Conservation (phyloP, 805 yeast species). For the Pichia cabralensis region DNA sequence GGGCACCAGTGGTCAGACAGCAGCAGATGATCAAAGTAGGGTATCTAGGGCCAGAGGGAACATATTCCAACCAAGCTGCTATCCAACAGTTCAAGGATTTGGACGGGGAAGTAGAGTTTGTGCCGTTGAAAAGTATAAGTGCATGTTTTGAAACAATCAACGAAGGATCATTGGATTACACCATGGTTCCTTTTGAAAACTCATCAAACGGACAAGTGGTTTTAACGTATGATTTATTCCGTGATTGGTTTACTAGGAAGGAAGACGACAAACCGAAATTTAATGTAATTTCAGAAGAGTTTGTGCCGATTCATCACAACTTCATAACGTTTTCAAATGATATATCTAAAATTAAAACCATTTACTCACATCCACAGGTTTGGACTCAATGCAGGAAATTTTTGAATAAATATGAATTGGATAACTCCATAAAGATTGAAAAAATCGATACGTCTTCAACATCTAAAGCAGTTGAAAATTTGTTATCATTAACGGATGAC, state of each 20-base stretch:
- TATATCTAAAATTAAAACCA: slow-evolving; percentile 36
- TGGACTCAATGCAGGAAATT: slow-evolving; percentile 86
- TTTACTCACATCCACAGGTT: slow-evolving; percentile 94
- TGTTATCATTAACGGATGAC: slow-evolving; percentile 27
- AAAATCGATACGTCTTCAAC: slow-evolving; percentile 69
- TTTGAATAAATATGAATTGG: slow-evolving; percentile 28
- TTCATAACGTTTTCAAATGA: slow-evolving; percentile 40
- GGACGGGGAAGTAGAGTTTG: slow-evolving; percentile 19
- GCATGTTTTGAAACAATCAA: slow-evolving; percentile 54
- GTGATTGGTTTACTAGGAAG: slow-evolving; percentile 51
- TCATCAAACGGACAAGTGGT: slow-evolving; percentile 93
- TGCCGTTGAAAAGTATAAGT: slow-evolving; percentile 34
- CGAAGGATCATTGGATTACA: slow-evolving; percentile 42
- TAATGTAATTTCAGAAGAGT: slow-evolving; percentile 64
- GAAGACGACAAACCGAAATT: slow-evolving; percentile 28
- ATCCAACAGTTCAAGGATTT: too few species aligned
- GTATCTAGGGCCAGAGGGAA: slow-evolving; percentile 84
- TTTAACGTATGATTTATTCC: slow-evolving; percentile 68
- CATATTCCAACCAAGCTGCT: slow-evolving; percentile 84
- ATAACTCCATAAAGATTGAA: slow-evolving; percentile 27
- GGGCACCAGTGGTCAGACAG: neutral
- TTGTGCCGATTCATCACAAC: slow-evolving; percentile 75
- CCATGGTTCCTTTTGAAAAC: slow-evolving; percentile 86
- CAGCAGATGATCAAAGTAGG: slow-evolving; percentile 42
- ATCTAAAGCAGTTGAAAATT: slow-evolving; percentile 70